Evolutionary conservation across 176 grass and related monocot genomes (phyloP).

Genomic region (Pontederia crassipes): DNA sequence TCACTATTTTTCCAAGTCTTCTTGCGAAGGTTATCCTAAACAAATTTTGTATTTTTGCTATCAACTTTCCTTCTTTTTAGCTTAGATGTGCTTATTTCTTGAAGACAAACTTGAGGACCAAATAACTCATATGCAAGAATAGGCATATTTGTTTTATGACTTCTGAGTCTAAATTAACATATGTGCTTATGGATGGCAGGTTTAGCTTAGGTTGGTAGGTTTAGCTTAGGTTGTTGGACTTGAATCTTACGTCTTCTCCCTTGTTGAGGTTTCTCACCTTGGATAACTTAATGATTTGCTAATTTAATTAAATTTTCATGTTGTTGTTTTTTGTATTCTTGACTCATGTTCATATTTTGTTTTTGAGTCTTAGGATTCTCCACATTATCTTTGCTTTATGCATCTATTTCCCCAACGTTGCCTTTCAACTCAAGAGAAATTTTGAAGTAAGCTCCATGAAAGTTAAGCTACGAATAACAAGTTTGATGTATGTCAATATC

Average conservation of each 20-base stretch:
- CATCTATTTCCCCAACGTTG: neutral
- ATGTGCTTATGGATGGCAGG: too few relatives aligned
- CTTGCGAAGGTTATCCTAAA: constrained; percentile 72
- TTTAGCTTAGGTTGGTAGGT: too few relatives aligned
- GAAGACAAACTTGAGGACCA: neutral
- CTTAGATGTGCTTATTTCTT: constrained; percentile 13
- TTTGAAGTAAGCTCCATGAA: constrained; percentile 72
- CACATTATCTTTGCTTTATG: constrained; percentile 17
- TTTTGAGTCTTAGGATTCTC: too few relatives aligned
- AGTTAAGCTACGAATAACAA: constrained; percentile 53
- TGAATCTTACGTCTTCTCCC: too few relatives aligned
- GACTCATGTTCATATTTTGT: too few relatives aligned
- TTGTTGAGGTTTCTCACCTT: too few relatives aligned
- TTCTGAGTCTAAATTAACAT: neutral
- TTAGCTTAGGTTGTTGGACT: too few relatives aligned
- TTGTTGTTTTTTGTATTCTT: too few relatives aligned
- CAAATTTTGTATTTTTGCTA: constrained; percentile 33
- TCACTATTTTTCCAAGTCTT: constrained; percentile 25
- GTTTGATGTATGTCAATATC: neutral
- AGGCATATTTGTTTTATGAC: neutral
- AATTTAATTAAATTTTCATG: too few relatives aligned
- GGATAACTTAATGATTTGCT: too few relatives aligned
- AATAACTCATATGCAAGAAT: neutral
- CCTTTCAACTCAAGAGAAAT: constrained; percentile 33
- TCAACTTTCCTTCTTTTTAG: constrained; percentile 25